A percentile compares a stretch with the other conserved stretches of the same genome.
phyloP scores from a whole-genome alignment of 2,329 filamentous ascomycete genomes.

The Aspergillus fructus region DNA sequence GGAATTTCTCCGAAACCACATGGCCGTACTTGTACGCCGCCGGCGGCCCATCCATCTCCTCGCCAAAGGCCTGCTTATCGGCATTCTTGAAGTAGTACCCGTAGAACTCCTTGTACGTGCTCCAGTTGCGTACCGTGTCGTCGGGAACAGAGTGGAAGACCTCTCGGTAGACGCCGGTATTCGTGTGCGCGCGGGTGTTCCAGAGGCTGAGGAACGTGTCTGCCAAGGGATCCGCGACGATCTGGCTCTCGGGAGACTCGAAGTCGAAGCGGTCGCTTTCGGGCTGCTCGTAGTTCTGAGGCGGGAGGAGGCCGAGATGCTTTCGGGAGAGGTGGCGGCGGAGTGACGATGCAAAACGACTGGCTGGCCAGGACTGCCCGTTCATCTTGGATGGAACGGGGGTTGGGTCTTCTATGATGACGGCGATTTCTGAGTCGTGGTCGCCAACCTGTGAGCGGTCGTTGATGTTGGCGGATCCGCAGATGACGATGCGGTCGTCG shows the following conservation, averaged over 20 bases:
- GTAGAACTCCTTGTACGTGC: constrained; percentile 63
- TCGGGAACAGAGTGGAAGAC: constrained; percentile 64
- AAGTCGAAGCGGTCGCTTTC: constrained; percentile 61
- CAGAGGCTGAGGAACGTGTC: constrained; percentile 56
- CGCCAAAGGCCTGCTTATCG: constrained; percentile 44
- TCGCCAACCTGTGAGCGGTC: constrained; percentile 84
- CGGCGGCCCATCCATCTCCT: constrained; percentile 41
- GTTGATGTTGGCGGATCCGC: constrained; percentile 87
- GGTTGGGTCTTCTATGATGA: constrained; percentile 83
- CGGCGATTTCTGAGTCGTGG: constrained; percentile 87
- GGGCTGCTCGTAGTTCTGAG: constrained; percentile 66
- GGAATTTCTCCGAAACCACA: constrained; percentile 76
- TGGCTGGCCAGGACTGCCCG: constrained; percentile 72
- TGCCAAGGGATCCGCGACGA: constrained; percentile 59
- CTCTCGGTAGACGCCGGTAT: constrained; percentile 61
- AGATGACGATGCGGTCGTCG: constrained; percentile 81
- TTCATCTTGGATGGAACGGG: constrained; percentile 72
- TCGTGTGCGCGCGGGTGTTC: constrained; percentile 58
- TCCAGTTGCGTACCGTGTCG: constrained; percentile 59
- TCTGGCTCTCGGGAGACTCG: constrained; percentile 45
- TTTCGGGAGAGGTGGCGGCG: constrained; percentile 85
- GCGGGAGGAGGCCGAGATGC: constrained; percentile 76
- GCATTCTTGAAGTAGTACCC: constrained; percentile 56
- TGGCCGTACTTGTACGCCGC: constrained; percentile 78
- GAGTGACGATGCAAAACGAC: constrained; percentile 78